Evolutionary conservation across 2,329 filamentous ascomycete genomes (phyloP).

Genomic region (Elsinoe perseae): DNA sequence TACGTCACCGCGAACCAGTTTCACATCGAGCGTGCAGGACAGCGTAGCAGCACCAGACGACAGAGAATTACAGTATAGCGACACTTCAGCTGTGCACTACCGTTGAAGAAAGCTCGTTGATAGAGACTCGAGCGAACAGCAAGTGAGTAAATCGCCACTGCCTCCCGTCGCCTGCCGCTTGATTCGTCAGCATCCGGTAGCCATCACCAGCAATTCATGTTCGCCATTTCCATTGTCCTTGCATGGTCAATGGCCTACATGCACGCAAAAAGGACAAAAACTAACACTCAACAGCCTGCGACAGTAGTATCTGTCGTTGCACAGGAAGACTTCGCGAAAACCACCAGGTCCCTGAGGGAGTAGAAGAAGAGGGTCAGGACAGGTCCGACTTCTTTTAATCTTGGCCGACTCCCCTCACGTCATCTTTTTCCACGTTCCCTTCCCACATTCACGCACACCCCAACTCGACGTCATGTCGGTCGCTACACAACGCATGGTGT

Average conservation of each 20-base stretch:
- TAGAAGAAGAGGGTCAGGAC: not conserved
- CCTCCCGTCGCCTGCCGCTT: not conserved
- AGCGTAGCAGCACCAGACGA: no score
- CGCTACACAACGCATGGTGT: not conserved
- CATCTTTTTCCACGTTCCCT: not conserved
- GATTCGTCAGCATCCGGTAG: not conserved
- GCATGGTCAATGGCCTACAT: not conserved
- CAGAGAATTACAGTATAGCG: no score
- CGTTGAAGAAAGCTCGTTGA: not conserved
- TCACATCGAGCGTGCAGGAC: no score
- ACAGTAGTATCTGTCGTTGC: not conserved
- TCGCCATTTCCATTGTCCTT: no score
- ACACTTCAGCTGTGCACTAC: no score
- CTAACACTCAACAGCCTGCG: not conserved
- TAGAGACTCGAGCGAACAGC: not conserved
- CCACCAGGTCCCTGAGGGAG: not conserved
- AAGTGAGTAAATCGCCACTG: not conserved
- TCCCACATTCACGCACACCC: not conserved
- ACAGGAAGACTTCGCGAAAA: not conserved
- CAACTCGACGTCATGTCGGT: conserved; percentile 1
- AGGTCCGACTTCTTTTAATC: not conserved
- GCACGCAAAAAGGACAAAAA: not conserved
- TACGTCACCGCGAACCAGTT: no score
- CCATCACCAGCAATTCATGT: no score
- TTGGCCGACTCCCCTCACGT: not conserved